Conservation (phyloP, 1,284 basidiomycete genomes). For the Heterobasidion occidentale region DNA sequence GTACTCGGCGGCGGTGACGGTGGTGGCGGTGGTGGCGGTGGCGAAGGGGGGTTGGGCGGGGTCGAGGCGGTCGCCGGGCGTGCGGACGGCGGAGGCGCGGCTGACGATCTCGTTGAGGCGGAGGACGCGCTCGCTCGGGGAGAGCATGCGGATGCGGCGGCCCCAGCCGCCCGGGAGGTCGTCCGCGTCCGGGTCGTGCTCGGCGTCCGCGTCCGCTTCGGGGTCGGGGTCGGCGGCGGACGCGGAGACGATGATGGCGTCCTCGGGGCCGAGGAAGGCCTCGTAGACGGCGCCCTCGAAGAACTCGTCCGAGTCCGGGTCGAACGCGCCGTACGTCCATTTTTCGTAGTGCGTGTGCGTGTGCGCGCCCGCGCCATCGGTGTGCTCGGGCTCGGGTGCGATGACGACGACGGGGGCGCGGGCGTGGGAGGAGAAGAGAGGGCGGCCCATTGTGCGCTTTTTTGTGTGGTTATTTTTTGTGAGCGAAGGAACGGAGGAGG, state of each 20-base stretch:
- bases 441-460: conserved; percentile 48
- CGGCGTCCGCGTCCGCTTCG: no score
- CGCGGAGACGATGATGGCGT: conserved; percentile 12
- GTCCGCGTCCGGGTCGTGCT: no score
- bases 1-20: neutral
- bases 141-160: neutral
- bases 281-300: conserved; percentile 62
- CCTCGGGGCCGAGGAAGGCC: conserved; percentile 37
- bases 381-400: conserved; percentile 31
- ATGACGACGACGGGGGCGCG: conserved; percentile 38
- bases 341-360: conserved; percentile 33
- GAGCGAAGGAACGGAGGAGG: conserved; percentile 1
- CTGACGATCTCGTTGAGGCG: conserved; percentile 5
- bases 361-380: conserved; percentile 8
- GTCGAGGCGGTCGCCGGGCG: neutral
- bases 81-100: conserved; percentile 8
- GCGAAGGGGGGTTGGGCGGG: neutral
- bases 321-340: conserved; percentile 61
- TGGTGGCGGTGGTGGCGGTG: neutral
- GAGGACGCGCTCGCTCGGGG: neutral
- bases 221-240: conserved; percentile 15
- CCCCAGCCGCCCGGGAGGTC: conserved; percentile 3
- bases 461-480: neutral
- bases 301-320: conserved; percentile 77
- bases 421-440: conserved; percentile 50